phyloP scores from a whole-genome alignment of 768 basidiomycete genomes.

The Galerina marginata region DNA sequence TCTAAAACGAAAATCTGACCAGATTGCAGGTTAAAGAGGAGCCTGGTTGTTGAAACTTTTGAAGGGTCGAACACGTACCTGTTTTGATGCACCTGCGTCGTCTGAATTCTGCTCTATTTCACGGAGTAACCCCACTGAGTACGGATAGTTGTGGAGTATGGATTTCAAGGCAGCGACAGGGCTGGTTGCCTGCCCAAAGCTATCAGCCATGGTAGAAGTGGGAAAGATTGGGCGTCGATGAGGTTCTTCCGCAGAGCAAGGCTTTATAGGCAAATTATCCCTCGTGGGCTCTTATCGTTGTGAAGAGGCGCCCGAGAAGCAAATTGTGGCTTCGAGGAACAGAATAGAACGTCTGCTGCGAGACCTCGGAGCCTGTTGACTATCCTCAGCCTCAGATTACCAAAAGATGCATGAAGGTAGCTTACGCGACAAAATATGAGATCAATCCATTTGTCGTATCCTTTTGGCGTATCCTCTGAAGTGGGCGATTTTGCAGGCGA shows the following conservation, averaged over 20 bases:
- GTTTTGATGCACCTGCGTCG: conserved; percentile 50
- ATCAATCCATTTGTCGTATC: no score
- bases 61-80: conserved; percentile 33
- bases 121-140: conserved; percentile 47
- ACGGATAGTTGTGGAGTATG: conserved; percentile 50
- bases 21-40: background rate
- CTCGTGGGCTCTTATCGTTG: background rate
- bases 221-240: no score
- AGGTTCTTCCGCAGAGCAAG: no score
- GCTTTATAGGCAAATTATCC: no score
- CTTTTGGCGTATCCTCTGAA: no score
- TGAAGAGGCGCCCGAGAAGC: background rate
- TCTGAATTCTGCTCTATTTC: conserved; percentile 57
- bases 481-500: no score
- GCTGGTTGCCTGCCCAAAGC: conserved; percentile 35
- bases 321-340: background rate
- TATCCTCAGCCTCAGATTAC: no score
- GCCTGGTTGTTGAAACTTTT: no score
- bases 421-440: no score
- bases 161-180: conserved; percentile 28
- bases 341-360: no score
- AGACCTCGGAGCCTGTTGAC: no score
- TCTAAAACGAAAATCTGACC: conserved; percentile 50
- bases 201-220: conserved; percentile 22
- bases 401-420: no score